These are phyloP conservation scores for Tulasnella sp. DNA, from an alignment of 768 basidiomycete genomes.

Conservation along the genomic window DNA sequence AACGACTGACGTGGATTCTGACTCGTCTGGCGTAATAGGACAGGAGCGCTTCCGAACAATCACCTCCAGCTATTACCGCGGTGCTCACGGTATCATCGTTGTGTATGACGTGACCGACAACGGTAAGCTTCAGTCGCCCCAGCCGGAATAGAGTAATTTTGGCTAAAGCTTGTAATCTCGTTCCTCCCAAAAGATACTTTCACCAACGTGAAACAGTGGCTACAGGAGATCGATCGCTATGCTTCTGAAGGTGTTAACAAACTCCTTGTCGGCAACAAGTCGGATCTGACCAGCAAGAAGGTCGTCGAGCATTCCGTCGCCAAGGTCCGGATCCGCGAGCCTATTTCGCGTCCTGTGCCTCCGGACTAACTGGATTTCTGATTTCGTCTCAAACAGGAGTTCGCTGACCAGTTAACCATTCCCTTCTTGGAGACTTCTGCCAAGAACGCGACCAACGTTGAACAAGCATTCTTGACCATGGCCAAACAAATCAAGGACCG, in stretches of 20 bases:
- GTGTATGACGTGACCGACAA: slow-evolving; percentile 99
- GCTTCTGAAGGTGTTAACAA: slow-evolving; percentile 99
- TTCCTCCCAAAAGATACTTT: slow-evolving; percentile 64
- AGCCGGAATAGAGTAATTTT: not conserved
- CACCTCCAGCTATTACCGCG: slow-evolving; percentile 98
- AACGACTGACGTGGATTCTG: not conserved
- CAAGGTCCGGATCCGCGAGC: slow-evolving; percentile 51
- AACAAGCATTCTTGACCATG: slow-evolving; percentile 99
- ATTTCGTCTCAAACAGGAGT: slow-evolving; percentile 55
- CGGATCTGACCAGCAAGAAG: slow-evolving; percentile 95
- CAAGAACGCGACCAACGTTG: slow-evolving; percentile 97
- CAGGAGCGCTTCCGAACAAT: slow-evolving; percentile 99
- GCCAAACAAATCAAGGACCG: slow-evolving; percentile 95
- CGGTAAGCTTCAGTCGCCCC: slow-evolving; percentile 45
- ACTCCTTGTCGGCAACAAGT: slow-evolving; percentile 97
- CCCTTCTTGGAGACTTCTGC: slow-evolving; percentile 99
- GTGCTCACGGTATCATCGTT: slow-evolving; percentile 96
- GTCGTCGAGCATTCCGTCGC: slow-evolving; percentile 86
- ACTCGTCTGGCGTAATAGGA: slow-evolving; percentile 46
- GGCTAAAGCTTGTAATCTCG: not conserved
- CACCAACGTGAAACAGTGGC: slow-evolving; percentile 93
- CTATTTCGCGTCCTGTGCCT: not conserved
- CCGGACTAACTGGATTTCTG: not conserved
- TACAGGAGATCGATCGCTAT: slow-evolving; percentile 90
- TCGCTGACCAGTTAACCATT: slow-evolving; percentile 89